Percentiles rank a stretch among this genome's conserved stretches.
These are phyloP conservation scores for Phytopythium cucurbitacearum DNA, from an alignment of 352 stramenopile species.

Conservation along the genomic window DNA sequence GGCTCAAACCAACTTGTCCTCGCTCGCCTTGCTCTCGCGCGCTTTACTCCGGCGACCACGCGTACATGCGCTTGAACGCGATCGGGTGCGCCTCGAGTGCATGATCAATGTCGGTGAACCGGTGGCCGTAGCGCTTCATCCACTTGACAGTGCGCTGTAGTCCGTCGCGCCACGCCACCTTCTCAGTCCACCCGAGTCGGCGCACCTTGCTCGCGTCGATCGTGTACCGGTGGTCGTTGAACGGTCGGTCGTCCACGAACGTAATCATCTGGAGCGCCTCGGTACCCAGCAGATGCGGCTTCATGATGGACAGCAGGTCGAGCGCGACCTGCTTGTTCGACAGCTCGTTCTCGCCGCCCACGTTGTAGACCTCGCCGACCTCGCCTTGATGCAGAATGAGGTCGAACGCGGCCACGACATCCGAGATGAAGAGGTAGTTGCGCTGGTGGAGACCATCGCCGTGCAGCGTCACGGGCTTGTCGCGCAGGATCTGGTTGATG, in stretches of 20 bases:
- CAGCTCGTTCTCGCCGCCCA: constrained; percentile 82
- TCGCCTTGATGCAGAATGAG: constrained; percentile 92
- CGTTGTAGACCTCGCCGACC: constrained; percentile 96
- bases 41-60: constrained; percentile 6
- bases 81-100: constrained; percentile 75
- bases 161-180: constrained; percentile 91
- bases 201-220: constrained; percentile 92
- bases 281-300: constrained; percentile 26
- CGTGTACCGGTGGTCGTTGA: constrained; percentile 97
- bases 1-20: no score
- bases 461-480: constrained; percentile 91
- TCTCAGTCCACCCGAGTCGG: constrained; percentile 91
- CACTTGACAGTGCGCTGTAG: constrained; percentile 90
- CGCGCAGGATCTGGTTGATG: constrained; percentile 93
- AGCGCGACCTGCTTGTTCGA: constrained; percentile 83
- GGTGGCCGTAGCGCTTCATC: constrained; percentile 70
- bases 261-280: constrained; percentile 54
- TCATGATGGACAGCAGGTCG: constrained; percentile 77
- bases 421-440: constrained; percentile 97
- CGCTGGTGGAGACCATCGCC: constrained; percentile 94
- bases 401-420: constrained; percentile 96
- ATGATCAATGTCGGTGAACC: constrained; percentile 85
- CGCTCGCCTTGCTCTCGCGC: not conserved
- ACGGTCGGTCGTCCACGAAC: constrained; percentile 91
- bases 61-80: constrained; percentile 73